These are phyloP conservation scores for Verbascum thapsus DNA, from an alignment of 257 asterid genomes.

Conservation along the genomic window DNA sequence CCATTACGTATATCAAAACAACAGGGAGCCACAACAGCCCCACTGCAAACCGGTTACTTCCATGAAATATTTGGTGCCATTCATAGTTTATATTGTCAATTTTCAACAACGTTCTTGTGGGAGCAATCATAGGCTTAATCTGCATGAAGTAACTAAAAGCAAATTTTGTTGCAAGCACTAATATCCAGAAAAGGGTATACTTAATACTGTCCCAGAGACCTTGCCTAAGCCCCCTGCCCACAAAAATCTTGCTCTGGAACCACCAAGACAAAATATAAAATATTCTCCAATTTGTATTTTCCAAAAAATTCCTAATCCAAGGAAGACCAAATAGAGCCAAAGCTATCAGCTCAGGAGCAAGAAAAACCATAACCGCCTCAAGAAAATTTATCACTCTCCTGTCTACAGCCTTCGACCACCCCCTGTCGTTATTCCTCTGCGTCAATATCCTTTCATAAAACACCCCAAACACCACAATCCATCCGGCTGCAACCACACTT, in stretches of 20 bases:
- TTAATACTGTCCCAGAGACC: conserved; percentile 89
- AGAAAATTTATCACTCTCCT: conserved; percentile 66
- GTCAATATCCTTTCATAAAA: conserved; percentile 76
- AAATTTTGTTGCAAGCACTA: conserved; percentile 83
- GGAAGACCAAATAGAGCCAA: conserved; percentile 77
- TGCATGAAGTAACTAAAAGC: conserved; percentile 93
- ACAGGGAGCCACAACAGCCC: conserved; percentile 94
- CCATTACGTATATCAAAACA: conserved; percentile 88
- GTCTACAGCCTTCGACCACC: conserved; percentile 53
- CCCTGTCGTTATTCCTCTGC: conserved; percentile 54
- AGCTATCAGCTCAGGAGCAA: conserved; percentile 85
- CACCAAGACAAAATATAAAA: conserved; percentile 90
- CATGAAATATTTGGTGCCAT: conserved; percentile 78
- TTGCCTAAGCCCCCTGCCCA: conserved; percentile 97
- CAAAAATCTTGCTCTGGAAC: conserved; percentile 92
- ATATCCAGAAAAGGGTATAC: conserved; percentile 84
- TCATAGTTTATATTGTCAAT: conserved; percentile 56
- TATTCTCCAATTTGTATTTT: conserved; percentile 90
- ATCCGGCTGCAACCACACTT: conserved; percentile 70
- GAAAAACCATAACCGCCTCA: conserved; percentile 65
- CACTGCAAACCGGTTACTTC: conserved; percentile 90
- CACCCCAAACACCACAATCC: conserved; percentile 88
- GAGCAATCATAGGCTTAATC: conserved; percentile 88
- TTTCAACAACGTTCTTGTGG: conserved; percentile 67
- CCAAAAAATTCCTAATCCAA: conserved; percentile 87